Conservation (phyloP, 2,329 filamentous ascomycete species). For the Fonsecaea multimorphosa region DNA sequence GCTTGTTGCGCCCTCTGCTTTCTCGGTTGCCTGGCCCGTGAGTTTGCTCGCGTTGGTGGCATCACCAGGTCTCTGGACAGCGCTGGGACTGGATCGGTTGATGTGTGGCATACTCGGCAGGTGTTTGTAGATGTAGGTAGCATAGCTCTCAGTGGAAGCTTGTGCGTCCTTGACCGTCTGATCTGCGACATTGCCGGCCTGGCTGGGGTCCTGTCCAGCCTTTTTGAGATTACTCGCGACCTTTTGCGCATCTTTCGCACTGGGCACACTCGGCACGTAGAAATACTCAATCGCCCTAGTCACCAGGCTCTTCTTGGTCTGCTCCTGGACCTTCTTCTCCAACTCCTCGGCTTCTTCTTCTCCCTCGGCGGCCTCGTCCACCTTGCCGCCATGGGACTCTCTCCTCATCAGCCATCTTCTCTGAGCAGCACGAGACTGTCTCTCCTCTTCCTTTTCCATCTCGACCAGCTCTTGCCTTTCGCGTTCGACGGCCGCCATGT, state of each 20-base stretch:
- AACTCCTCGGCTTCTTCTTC: conserved; percentile 39
- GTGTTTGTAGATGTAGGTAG: conserved; percentile 31
- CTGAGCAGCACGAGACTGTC: conserved; percentile 36
- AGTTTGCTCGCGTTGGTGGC: conserved; percentile 25
- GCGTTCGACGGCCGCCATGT: conserved; percentile 52
- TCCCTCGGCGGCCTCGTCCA: conserved; percentile 40
- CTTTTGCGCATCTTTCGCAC: conserved; percentile 38
- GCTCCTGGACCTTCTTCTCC: conserved; percentile 39
- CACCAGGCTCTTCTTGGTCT: conserved; percentile 40
- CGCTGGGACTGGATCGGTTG: conserved; percentile 21
- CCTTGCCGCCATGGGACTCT: conserved; percentile 37
- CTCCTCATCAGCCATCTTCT: conserved; percentile 35
- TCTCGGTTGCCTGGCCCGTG: conserved; percentile 20
- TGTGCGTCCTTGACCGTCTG: conserved; percentile 32
- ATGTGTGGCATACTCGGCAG: conserved; percentile 37
- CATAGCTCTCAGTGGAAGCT: conserved; percentile 28
- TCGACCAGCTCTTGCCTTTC: conserved; percentile 50
- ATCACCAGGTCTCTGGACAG: conserved; percentile 15
- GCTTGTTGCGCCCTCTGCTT: conserved; percentile 8
- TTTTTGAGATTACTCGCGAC: conserved; percentile 28
- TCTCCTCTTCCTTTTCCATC: conserved; percentile 50
- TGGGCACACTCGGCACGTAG: conserved; percentile 36
- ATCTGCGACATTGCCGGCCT: conserved; percentile 24
- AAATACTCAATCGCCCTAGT: conserved; percentile 40
- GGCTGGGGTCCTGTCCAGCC: conserved; percentile 24